These are phyloP conservation scores for Geotrichum cucujoidarum DNA, from an alignment of 1,139 yeast species.

Conservation along the genomic window DNA sequence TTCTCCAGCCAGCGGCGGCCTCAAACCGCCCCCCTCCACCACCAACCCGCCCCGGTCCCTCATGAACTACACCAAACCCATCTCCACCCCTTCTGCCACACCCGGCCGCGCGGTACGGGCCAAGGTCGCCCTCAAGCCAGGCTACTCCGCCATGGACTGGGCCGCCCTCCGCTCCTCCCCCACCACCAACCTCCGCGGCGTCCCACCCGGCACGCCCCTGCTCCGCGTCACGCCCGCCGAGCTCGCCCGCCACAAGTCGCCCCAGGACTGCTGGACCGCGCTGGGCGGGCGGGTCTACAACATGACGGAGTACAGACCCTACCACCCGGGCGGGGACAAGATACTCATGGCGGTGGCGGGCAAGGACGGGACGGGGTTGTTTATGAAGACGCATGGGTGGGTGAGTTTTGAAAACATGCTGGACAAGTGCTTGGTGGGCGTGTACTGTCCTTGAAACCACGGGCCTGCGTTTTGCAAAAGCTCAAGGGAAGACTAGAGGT, in stretches of 20 bases:
- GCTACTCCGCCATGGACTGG: conserved; percentile 87
- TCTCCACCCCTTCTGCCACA: neutral
- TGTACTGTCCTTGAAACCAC: conserved; percentile 31
- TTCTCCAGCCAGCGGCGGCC: neutral
- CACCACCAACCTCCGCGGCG: conserved; percentile 41
- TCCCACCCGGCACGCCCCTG: conserved; percentile 27
- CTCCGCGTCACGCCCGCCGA: conserved; percentile 56
- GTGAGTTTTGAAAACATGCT: conserved; percentile 78
- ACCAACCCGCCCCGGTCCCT: conserved; percentile 10
- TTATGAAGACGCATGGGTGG: conserved; percentile 83
- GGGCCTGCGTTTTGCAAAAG: too few relatives aligned
- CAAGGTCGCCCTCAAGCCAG: conserved; percentile 67
- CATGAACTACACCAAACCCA: conserved; percentile 6
- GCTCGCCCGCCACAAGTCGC: conserved; percentile 49
- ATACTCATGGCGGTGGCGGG: conserved; percentile 82
- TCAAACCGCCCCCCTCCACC: conserved; percentile 8
- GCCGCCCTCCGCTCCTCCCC: conserved; percentile 52
- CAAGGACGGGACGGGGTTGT: conserved; percentile 72
- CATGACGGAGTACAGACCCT: conserved; percentile 71
- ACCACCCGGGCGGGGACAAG: conserved; percentile 89
- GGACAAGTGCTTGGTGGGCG: conserved; percentile 72
- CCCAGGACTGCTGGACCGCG: conserved; percentile 80
- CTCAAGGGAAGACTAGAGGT: neutral
- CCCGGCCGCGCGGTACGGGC: conserved; percentile 19
- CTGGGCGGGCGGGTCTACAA: conserved; percentile 80